Evolutionary conservation across 2,329 filamentous ascomycete species (phyloP).

Genomic region (Sporothrix globosa): DNA sequence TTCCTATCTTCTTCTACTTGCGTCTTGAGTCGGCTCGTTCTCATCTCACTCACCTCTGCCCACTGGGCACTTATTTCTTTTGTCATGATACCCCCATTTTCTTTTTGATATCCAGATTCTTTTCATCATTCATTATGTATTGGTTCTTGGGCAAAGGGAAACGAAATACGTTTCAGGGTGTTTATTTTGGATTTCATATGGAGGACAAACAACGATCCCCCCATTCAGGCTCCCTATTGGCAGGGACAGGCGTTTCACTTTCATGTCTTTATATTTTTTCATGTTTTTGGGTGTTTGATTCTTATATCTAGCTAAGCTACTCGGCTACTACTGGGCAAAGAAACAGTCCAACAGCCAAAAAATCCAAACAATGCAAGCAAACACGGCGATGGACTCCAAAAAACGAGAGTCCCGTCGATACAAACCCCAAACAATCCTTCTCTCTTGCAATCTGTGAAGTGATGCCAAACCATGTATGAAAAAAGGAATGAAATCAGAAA

Average conservation of each 20-base stretch:
- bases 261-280: too few relatives aligned
- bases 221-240: conserved; percentile 12
- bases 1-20: neutral
- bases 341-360: neutral
- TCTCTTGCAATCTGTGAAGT: neutral
- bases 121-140: neutral
- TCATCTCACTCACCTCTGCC: neutral
- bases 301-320: neutral
- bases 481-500: neutral
- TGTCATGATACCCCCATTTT: conserved; percentile 34
- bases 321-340: neutral
- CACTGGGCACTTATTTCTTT: conserved; percentile 27
- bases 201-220: conserved; percentile 17
- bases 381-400: neutral
- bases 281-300: conserved; percentile 8
- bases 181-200: neutral
- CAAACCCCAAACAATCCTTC: conserved; percentile 10
- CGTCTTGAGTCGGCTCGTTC: too few relatives aligned
- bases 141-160: conserved; percentile 14
- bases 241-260: conserved; percentile 12
- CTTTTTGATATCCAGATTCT: neutral
- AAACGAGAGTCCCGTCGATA: conserved; percentile 3
- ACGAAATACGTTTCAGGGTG: neutral
- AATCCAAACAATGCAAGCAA: neutral
- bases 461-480: neutral